These are phyloP conservation scores for Cydonia oblonga DNA, from an alignment of 331 rosid genomes.

Conservation along the genomic window DNA sequence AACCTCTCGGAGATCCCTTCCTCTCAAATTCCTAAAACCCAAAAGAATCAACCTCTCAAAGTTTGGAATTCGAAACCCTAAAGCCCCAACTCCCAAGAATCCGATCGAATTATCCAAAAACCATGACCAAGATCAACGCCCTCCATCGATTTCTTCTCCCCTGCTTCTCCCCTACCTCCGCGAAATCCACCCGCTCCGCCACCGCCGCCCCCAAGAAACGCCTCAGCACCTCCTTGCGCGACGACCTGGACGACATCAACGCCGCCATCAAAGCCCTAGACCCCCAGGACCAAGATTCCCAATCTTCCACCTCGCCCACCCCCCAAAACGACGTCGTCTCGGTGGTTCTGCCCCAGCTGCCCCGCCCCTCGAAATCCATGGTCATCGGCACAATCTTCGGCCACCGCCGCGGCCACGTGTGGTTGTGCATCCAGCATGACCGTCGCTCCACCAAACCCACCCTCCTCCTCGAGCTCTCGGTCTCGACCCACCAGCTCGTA, in stretches of 20 bases:
- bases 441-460: constrained; percentile 47
- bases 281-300: constrained; percentile 25
- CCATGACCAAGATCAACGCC: constrained; percentile 57
- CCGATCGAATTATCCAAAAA: neutral
- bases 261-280: neutral
- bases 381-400: constrained; percentile 87
- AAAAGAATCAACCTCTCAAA: neutral
- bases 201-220: constrained; percentile 32
- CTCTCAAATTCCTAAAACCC: neutral
- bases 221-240: constrained; percentile 53
- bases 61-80: neutral
- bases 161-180: constrained; percentile 40
- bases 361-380: constrained; percentile 67
- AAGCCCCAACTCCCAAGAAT: neutral
- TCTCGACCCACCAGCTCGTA: constrained; percentile 62
- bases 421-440: constrained; percentile 72
- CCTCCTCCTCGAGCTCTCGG: constrained; percentile 68
- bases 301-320: constrained; percentile 24
- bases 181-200: constrained; percentile 8
- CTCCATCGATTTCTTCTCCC: constrained; percentile 83
- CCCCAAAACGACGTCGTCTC: neutral
- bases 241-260: constrained; percentile 8
- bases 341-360: constrained; percentile 7
- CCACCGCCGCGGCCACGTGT: constrained; percentile 73
- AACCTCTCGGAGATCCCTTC: neutral